These are phyloP conservation scores for Zymoseptoria brevis DNA, from an alignment of 2,329 filamentous ascomycete species.

Conservation along the genomic window DNA sequence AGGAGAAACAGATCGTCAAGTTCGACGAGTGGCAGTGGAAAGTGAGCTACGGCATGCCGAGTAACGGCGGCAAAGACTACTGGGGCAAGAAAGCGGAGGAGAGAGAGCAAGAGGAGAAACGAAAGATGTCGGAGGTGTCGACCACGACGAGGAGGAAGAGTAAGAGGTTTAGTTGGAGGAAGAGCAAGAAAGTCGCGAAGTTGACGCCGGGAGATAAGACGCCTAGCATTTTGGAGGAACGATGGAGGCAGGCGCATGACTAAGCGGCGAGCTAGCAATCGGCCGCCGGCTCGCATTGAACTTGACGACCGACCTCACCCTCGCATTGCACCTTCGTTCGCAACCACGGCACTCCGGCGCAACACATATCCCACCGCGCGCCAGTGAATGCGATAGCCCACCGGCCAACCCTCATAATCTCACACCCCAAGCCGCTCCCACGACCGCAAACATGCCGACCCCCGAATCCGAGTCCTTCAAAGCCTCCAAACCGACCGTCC, in stretches of 20 bases:
- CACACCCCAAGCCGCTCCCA: neutral
- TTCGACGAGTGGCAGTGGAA: slow-evolving; percentile 37
- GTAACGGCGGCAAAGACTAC: slow-evolving; percentile 22
- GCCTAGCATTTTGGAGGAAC: neutral
- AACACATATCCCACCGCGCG: neutral
- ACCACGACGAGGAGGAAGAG: slow-evolving; percentile 6
- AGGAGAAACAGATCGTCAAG: slow-evolving; percentile 23
- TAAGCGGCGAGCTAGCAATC: neutral
- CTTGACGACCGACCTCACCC: neutral
- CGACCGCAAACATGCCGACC: slow-evolving; percentile 56
- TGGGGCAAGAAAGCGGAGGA: slow-evolving; percentile 21
- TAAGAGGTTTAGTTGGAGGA: slow-evolving; percentile 21
- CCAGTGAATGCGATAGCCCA: neutral
- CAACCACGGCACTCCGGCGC: neutral
- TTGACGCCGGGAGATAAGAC: slow-evolving; percentile 1
- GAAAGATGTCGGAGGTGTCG: slow-evolving; percentile 7
- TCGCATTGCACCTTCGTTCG: neutral
- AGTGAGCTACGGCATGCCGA: slow-evolving; percentile 31
- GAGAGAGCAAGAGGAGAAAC: slow-evolving; percentile 17
- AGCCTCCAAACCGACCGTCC: slow-evolving; percentile 73
- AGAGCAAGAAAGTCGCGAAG: slow-evolving; percentile 14
- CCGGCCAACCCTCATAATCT: neutral
- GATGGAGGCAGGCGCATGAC: neutral
- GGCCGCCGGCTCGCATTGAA: neutral
- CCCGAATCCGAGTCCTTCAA: slow-evolving; percentile 76